Evolutionary conservation across 176 grass and related monocot species (phyloP), one percentile per base, ranked within the genome.

Genomic region (Dendrocalamus sinicus): DNA sequence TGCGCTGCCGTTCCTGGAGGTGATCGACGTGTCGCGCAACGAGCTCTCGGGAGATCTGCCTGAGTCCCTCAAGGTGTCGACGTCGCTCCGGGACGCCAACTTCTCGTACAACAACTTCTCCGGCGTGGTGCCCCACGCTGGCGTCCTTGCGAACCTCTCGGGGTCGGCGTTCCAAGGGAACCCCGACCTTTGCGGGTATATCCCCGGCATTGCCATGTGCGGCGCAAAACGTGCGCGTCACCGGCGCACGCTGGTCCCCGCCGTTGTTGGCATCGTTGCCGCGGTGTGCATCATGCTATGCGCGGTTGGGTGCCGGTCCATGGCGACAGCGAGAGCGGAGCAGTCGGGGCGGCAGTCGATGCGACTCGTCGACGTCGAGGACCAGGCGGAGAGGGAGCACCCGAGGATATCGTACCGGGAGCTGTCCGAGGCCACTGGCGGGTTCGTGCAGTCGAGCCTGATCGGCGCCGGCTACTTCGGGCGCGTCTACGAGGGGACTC

Each of bases 21-120:
- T 79, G 22, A 88, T 97, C 62, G 91, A 97, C 37, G 63, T 97
- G 10, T 97, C 94, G 11, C 68, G 62, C 46, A 97, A 96, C 78
- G 67, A 19, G 10, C 87, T 97, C 54, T 72, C 80, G 0, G 89
- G 94, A 0, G 41, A 70, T 14, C 45, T 97, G 9, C 89, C 91
- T 0, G 50, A 13, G 9, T 82, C 91, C 2, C 58, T 97, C 63
- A 75, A 85, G 64, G 45, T 68, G n/a, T 97, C 91, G 35, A 51
- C 85, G 9, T 94, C 89, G n/a, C 64, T 96, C 58, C 76, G 85
- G 57, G 69, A 89, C 6, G 77, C 93, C 0, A 88, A 97, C 73
- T 81, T 94, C 71, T 97, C 94, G 46, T 92, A 79, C 79, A 97
- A 97, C 59, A 77, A 90, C 87, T 94, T 97, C 76, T 90, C 94